Evolutionary conservation across 768 basidiomycete species (phyloP).

Genomic region (Rhodotorula diobovata): DNA sequence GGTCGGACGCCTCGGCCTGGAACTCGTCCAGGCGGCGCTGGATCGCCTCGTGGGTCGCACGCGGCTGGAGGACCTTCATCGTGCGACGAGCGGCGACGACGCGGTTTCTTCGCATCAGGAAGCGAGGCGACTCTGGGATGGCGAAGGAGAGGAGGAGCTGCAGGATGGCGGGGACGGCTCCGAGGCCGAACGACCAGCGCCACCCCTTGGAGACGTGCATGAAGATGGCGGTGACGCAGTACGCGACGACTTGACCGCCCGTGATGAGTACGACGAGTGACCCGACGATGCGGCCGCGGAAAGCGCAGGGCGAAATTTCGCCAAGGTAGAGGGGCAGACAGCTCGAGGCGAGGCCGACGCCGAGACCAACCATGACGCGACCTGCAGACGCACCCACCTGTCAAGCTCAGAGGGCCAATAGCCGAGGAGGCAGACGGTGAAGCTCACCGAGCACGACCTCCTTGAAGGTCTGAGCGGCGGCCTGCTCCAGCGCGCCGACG

Average conservation of each 20-base stretch:
- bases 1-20: not conserved
- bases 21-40: slow-evolving; percentile 19
- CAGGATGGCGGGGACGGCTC: slow-evolving; percentile 17
- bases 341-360: slow-evolving; percentile 27
- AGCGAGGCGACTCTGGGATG: slow-evolving; percentile 34
- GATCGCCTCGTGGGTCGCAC: not conserved
- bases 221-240: slow-evolving; percentile 28
- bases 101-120: not conserved
- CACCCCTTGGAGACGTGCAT: slow-evolving; percentile 11
- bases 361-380: slow-evolving; percentile 26
- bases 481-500: slow-evolving; percentile 36
- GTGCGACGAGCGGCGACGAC: slow-evolving; percentile 12
- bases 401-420: not conserved
- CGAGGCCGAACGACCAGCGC: slow-evolving; percentile 33
- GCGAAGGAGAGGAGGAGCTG: slow-evolving; percentile 32
- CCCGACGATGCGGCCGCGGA: slow-evolving; percentile 32
- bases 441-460: slow-evolving; percentile 35
- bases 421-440: too few relatives aligned
- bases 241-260: slow-evolving; percentile 36
- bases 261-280: slow-evolving; percentile 34
- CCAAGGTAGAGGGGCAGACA: slow-evolving; percentile 34
- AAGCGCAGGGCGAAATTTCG: slow-evolving; percentile 30
- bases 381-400: not conserved
- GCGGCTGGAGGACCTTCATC: slow-evolving; percentile 7
- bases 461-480: slow-evolving; percentile 29